Evolutionary conservation across 192 early-diverging fungal species (phyloP).

Genomic region (Geranomyces variabilis): DNA sequence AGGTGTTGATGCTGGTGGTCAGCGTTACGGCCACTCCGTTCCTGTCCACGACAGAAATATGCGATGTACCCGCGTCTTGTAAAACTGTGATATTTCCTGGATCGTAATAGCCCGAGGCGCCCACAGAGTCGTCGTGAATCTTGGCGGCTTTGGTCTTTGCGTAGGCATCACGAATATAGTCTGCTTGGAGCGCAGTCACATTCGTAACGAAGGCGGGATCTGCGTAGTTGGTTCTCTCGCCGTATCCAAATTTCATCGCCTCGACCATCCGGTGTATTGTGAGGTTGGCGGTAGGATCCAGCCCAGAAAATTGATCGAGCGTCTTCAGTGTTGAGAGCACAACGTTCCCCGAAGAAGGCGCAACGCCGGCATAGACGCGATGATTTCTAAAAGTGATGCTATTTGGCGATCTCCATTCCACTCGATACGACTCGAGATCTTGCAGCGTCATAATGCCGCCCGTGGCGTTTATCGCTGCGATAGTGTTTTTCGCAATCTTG

Average conservation of each 20-base stretch:
- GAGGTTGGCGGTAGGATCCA: no score
- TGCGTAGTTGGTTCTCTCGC: conserved; percentile 76
- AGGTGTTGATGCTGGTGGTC: background rate
- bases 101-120: background rate
- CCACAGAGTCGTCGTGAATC: background rate
- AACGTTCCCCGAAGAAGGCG: no score
- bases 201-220: conserved; percentile 50
- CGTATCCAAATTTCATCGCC: conserved; percentile 82
- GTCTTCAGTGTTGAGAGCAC: no score
- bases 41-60: background rate
- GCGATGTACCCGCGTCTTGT: background rate
- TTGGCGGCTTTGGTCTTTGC: background rate
- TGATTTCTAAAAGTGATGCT: no score
- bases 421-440: no score
- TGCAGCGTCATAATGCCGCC: background rate
- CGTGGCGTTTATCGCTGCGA: background rate
- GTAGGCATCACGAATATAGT: background rate
- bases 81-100: background rate
- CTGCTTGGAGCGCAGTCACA: background rate
- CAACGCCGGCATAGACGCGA: no score
- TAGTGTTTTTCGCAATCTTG: background rate
- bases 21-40: background rate
- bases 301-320: no score
- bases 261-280: background rate
- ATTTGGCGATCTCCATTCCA: no score